These are phyloP conservation scores for Solanum ossicruentum DNA, from an alignment of 257 asterid genomes.

Conservation along the genomic window DNA sequence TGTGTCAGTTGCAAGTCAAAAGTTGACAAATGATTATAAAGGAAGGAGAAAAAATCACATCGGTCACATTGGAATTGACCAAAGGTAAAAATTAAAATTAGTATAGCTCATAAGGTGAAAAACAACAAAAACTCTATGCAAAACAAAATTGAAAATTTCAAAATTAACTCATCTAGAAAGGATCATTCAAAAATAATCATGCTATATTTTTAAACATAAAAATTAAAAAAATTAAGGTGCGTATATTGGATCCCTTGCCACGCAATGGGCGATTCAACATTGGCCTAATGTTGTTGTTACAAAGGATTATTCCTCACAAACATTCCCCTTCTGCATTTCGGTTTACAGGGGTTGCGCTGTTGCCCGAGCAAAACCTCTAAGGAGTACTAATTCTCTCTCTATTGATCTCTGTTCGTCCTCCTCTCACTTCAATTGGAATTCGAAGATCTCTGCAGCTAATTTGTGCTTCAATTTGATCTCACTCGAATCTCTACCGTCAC, in stretches of 20 bases:
- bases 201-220: no score
- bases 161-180: neutral
- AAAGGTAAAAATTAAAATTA: neutral
- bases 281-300: no score
- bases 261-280: no score
- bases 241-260: no score
- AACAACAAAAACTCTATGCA: neutral
- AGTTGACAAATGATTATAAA: no score
- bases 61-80: neutral
- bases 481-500: constrained; percentile 14
- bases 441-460: neutral
- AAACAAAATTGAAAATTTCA: neutral
- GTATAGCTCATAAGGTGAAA: neutral
- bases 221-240: no score
- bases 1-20: no score
- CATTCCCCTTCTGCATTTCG: neutral
- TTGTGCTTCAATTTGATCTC: constrained; percentile 2
- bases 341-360: constrained; percentile 9
- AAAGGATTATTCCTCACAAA: neutral
- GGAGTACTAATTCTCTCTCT: constrained; percentile 6
- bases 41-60: no score
- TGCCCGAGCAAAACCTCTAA: constrained; percentile 11
- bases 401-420: constrained; percentile 2
- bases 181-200: no score
- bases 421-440: neutral